A percentile compares a stretch with the other conserved stretches of the same genome.
Evolutionary conservation across 148 eudicot species (phyloP).

Genomic region (Agrostemma githago): DNA sequence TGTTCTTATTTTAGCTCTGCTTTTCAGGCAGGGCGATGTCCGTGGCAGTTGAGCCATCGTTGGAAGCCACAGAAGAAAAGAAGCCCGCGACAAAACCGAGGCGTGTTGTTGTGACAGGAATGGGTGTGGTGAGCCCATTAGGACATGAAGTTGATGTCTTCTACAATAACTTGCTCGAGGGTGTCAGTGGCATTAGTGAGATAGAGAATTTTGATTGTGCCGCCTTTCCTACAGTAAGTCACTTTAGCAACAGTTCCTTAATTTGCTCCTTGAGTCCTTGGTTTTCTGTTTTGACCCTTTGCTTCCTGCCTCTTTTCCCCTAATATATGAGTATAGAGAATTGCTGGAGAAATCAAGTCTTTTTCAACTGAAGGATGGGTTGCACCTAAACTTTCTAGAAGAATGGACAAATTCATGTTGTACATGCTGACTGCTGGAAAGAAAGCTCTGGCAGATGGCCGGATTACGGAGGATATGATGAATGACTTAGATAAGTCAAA

Average conservation of each 20-base stretch:
- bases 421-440: slow-evolving; percentile 95
- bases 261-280: neutral
- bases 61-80: slow-evolving; percentile 43
- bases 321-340: slow-evolving; percentile 44
- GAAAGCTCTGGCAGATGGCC: slow-evolving; percentile 91
- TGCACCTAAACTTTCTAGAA: slow-evolving; percentile 86
- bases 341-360: slow-evolving; percentile 95
- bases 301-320: slow-evolving; percentile 9
- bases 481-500: slow-evolving; percentile 63
- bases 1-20: slow-evolving; percentile 15
- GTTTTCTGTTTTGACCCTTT: slow-evolving; percentile 9
- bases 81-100: slow-evolving; percentile 54
- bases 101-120: slow-evolving; percentile 90
- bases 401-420: slow-evolving; percentile 96
- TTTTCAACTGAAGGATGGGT: slow-evolving; percentile 87
- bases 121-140: slow-evolving; percentile 85
- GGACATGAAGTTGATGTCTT: slow-evolving; percentile 75
- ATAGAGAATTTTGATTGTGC: slow-evolving; percentile 88
- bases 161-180: slow-evolving; percentile 88
- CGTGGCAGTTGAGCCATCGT: slow-evolving; percentile 57
- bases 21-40: slow-evolving; percentile 63
- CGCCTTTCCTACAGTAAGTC: slow-evolving; percentile 64
- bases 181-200: slow-evolving; percentile 86
- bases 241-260: neutral
- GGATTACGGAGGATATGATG: slow-evolving; percentile 77